Evolutionary conservation across 1,284 basidiomycete genomes (phyloP).

Genomic region (Cryptococcus maquisensis): DNA sequence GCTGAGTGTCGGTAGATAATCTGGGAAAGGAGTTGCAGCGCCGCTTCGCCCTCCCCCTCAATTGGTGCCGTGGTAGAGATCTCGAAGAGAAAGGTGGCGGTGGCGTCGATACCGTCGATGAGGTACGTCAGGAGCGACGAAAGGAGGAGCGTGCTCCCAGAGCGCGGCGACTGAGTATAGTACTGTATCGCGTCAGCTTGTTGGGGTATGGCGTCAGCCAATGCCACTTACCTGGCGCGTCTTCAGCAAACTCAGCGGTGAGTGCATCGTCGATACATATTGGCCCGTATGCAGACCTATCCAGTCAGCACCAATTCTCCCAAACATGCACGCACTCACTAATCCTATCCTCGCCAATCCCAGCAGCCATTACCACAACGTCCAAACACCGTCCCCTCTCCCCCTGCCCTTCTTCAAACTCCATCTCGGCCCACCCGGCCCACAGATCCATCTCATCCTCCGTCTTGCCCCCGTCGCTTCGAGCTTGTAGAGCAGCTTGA

Average conservation of each 20-base stretch:
- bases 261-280: constrained; percentile 3
- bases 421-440: constrained; percentile 84
- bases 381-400: constrained; percentile 23
- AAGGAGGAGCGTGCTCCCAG: constrained; percentile 11
- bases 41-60: constrained; percentile 42
- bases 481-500: constrained; percentile 29
- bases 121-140: constrained; percentile 30
- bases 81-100: constrained; percentile 12
- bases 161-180: background rate
- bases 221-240: constrained; percentile 31
- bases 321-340: constrained; percentile 9
- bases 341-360: constrained; percentile 9
- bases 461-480: constrained; percentile 2
- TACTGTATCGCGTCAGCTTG: background rate
- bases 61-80: constrained; percentile 4
- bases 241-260: constrained; percentile 31
- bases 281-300: background rate
- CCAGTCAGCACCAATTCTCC: background rate
- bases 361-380: constrained; percentile 28
- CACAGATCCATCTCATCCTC: constrained; percentile 56
- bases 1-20: constrained; percentile 41
- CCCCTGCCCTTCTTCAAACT: constrained; percentile 55
- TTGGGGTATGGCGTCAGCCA: background rate
- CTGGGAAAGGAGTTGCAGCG: constrained; percentile 41
- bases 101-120: constrained; percentile 22